Conservation (phyloP, 352 stramenopile species). For the Globisporangium radiosum region DNA sequence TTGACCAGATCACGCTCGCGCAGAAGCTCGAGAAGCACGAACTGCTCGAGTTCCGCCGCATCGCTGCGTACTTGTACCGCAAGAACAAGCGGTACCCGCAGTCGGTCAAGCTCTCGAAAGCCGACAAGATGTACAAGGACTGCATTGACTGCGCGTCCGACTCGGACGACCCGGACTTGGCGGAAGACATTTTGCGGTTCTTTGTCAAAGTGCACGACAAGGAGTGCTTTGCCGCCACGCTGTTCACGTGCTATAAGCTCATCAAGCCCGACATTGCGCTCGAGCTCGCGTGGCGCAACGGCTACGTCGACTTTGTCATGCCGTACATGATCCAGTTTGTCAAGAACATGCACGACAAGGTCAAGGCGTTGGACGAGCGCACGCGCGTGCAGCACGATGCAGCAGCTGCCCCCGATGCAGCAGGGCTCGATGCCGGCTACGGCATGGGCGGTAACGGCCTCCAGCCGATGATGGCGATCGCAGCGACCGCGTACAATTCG, state of each 20-base stretch:
- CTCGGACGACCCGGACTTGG: constrained; percentile 93
- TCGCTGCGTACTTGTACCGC: constrained; percentile 98
- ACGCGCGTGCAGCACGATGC: constrained; percentile 79
- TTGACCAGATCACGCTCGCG: constrained; percentile 98
- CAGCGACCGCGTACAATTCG: constrained; percentile 72
- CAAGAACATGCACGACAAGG: constrained; percentile 93
- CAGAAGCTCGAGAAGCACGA: constrained; percentile 99
- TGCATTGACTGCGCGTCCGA: constrained; percentile 98
- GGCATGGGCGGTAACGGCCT: constrained; percentile 63
- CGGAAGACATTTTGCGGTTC: constrained; percentile 97
- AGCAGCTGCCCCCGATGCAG: constrained; percentile 29
- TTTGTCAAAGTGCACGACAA: constrained; percentile 99
- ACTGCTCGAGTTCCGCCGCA: constrained; percentile 98
- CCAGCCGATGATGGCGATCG: constrained; percentile 78
- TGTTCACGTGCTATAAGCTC: constrained; percentile 99
- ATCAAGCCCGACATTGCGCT: constrained; percentile 98
- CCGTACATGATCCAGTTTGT: constrained; percentile 99
- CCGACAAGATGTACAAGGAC: constrained; percentile 99
- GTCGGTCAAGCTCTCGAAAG: constrained; percentile 98
- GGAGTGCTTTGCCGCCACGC: constrained; percentile 97
- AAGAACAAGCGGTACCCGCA: constrained; percentile 99
- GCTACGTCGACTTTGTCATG: constrained; percentile 99
- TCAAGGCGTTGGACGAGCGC: constrained; percentile 91
- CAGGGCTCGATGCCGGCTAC: constrained; percentile 58
- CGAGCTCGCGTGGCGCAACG: constrained; percentile 98